Percentiles rank a stretch among this genome's conserved stretches.
Evolutionary conservation across 371 early-diverging fungal species (phyloP).

Genomic region (Actinomortierella wolfii): DNA sequence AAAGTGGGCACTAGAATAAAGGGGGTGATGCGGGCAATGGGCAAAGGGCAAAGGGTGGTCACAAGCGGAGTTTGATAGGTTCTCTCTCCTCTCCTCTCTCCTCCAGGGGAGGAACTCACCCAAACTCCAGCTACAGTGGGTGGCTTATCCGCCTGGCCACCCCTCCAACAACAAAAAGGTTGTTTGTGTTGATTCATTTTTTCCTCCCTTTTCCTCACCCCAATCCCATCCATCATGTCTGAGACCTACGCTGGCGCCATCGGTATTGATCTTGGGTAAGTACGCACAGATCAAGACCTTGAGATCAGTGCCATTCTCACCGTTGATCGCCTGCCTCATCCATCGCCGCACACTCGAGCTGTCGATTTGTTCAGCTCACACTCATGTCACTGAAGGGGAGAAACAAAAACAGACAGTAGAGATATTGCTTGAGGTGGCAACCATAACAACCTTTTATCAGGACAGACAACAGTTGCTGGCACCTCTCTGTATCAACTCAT

Average conservation of each 20-base stretch:
- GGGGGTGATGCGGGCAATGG: too few relatives aligned
- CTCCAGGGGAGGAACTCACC: too few relatives aligned
- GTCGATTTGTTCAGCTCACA: conserved; percentile 25
- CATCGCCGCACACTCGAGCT: not conserved
- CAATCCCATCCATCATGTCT: conserved; percentile 54
- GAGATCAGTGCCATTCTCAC: not conserved
- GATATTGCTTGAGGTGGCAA: not conserved
- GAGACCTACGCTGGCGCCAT: conserved; percentile 74
- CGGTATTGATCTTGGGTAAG: conserved; percentile 61
- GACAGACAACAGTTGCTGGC: too few relatives aligned
- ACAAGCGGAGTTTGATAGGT: too few relatives aligned
- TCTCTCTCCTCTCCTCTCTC: too few relatives aligned
- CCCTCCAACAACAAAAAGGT: not conserved
- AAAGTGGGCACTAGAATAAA: too few relatives aligned
- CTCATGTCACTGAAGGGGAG: conserved; percentile 17
- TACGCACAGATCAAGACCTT: not conserved
- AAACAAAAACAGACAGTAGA: not conserved
- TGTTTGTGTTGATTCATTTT: conserved; percentile 36
- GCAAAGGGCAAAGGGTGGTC: too few relatives aligned
- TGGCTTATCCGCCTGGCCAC: too few relatives aligned
- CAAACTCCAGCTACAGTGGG: too few relatives aligned
- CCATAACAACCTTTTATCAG: not conserved
- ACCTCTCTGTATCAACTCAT: too few relatives aligned
- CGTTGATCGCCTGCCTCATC: not conserved
- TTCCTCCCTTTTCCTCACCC: conserved; percentile 38